Base-by-base conservation (phyloP, 1,284 basidiomycete species). In the Cerrena zonata region DNA sequence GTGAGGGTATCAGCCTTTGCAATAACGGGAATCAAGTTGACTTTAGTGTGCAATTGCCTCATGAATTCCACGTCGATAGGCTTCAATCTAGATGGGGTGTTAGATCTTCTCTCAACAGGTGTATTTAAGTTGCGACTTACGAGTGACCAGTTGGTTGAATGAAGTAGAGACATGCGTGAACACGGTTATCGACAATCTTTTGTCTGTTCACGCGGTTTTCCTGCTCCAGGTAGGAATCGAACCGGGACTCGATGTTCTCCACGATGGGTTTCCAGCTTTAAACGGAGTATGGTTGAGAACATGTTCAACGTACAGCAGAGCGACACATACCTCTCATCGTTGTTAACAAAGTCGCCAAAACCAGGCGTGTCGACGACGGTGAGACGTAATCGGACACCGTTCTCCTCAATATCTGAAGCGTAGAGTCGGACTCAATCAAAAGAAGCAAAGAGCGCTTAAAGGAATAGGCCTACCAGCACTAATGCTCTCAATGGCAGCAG, bases 341-440 rank as follows among this genome's bases (percentile, higher is more conserved):
- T 98, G 79, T 97, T 96, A 66, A 97, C 92, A 69, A 94, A 96
- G 71, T 97, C 94, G 52, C 94, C 94, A 62, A 95, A 97, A 25
- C 94, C 93, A 49, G 93, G 93, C 37, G 93, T 97, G 69, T 97
- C 94, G 56, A 98, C 94, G 56, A 98, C 94, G n/a, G 92, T 97
- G 53, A 98, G 74, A 65, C 91, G 91, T 49, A 98, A 82, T 58
- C 92, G 82, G 50, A 97, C 93, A 52, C 93, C 93, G 57, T 90
- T 94, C 76, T 98, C 94, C 75, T 97, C 94, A 62, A 98, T 97
- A 68, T 98, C 94, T 95, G 69, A n/a, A n/a, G n/a, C 52, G 66
- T 58, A 63, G 7, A 34, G 30, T 7, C 7, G 30, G 30, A 65
- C 61, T 13, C 41, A 19, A 49, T 45, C 67, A 61, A 52, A 52